Percentiles rank a stretch among this genome's conserved stretches.
Conservation (phyloP, 768 basidiomycete species). For the Xanthoconium stramineum region DNA sequence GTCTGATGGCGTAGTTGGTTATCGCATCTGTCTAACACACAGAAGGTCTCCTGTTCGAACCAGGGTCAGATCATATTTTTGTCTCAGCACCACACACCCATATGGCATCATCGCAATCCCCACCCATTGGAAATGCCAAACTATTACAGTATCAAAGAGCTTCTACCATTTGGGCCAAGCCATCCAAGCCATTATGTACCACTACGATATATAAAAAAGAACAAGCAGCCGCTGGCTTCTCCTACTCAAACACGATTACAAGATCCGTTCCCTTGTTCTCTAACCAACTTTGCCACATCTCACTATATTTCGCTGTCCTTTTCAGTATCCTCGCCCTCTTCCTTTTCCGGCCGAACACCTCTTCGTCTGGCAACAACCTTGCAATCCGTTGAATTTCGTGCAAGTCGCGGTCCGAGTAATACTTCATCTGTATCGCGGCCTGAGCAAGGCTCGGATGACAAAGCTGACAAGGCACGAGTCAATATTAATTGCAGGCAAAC, state of each 20-base stretch:
- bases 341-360: conserved; percentile 27
- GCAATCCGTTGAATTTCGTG: conserved; percentile 42
- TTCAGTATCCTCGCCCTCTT: conserved; percentile 1
- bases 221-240: background rate
- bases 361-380: conserved; percentile 36
- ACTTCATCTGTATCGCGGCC: conserved; percentile 32
- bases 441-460: conserved; percentile 32
- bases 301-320: conserved; percentile 29
- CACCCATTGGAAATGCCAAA: no score
- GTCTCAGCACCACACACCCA: no score
- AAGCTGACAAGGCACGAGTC: background rate
- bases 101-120: no score
- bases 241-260: conserved; percentile 34
- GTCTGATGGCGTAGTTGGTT: conserved; percentile 75
- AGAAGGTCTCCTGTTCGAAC: conserved; percentile 25
- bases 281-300: conserved; percentile 41
- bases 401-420: conserved; percentile 37
- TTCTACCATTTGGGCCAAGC: no score
- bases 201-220: background rate
- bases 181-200: no score
- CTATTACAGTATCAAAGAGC: no score
- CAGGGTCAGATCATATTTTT: conserved; percentile 18
- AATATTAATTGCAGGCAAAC: background rate
- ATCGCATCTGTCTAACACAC: conserved; percentile 82
- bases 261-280: conserved; percentile 33